Base-by-base conservation (phyloP, 345 rosid species). In the Boechera retrofracta region DNA sequence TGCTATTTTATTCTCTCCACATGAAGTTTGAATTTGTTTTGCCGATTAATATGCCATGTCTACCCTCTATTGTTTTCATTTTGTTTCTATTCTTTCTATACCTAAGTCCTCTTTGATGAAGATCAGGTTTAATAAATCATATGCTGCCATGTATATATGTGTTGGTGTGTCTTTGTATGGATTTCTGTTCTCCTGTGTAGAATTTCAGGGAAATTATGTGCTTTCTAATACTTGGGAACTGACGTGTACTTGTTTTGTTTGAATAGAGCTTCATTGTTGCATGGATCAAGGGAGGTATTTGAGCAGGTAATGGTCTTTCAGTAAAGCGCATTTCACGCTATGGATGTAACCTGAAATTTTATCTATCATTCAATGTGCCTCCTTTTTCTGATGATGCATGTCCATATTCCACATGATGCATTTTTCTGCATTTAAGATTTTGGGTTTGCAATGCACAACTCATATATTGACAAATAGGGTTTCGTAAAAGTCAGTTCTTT, bases 251-350 rank as follows among this genome's bases (percentile, higher is more conserved):
- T 72, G 63, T 67, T 55, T 84, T 69, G 28, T 80, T 83, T 76
- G 54, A 63, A 71, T 48, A 95, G 98, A 79, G 94, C 97, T 68
- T 88, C 98, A 12, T 76, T 91, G 80, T 44, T 95, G 84, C 99
- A 87, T 77, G 99, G 99, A 59, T 86, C 83, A 71, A 88, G 99
- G 79, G 98, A 89, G 86, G 79, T 69, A 61, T 88, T 91, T 57
- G 97, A 91, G 83, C 89, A 81, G 91, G 99, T 95, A 86, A 82
- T 72, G 44, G 21, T 41, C 47, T 39, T 76, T 38, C 24, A 44
- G 77, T 59, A 70, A 67, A 52, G 77, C 16, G 2, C 59, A 64
- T 53, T 67, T 52, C 28, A 29, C 32, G 6, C n/a, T 67, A 61
- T 42, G 33, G 55, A 65, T 72, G 77, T 38, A 60, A 54, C 41